Conservation (phyloP, 2,329 filamentous ascomycete species). For the Plectosphaerella plurivora region DNA sequence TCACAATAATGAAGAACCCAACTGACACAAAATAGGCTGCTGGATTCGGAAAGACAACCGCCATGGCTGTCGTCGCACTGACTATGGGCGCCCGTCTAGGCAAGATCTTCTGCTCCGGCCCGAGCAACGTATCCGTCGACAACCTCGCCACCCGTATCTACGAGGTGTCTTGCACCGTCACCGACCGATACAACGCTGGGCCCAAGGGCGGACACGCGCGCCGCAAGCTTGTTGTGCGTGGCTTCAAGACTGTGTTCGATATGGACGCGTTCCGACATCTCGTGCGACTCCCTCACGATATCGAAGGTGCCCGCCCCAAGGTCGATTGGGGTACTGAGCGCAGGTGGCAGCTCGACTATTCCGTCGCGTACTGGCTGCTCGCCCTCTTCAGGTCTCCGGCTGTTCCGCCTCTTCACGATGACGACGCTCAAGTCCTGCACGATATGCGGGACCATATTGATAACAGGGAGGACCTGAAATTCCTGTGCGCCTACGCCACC, state of each 20-base stretch:
- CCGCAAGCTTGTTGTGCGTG: slow-evolving; percentile 6
- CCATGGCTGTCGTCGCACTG: not conserved
- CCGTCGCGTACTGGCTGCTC: slow-evolving; percentile 2
- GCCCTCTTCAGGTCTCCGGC: not conserved
- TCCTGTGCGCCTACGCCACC: not conserved
- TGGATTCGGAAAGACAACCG: slow-evolving; percentile 12
- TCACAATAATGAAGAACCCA: too few species aligned
- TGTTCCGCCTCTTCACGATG: not conserved
- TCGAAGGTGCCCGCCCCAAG: too few species aligned
- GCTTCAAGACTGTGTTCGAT: slow-evolving; percentile 2
- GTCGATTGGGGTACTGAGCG: too few species aligned
- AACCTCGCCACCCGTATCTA: slow-evolving; percentile 10
- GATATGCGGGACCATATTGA: not conserved
- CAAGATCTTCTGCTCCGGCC: slow-evolving; percentile 7
- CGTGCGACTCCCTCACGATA: too few species aligned
- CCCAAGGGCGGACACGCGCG: too few species aligned
- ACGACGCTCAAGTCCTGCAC: not conserved
- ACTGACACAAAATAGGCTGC: slow-evolving; percentile 5
- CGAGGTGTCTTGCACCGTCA: not conserved
- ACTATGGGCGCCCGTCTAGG: slow-evolving; percentile 8
- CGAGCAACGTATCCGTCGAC: slow-evolving; percentile 8
- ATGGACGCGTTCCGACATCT: not conserved
- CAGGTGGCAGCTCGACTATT: slow-evolving; percentile 4
- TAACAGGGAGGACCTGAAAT: not conserved
- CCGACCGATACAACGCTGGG: not conserved